Base-by-base conservation (phyloP, 2,329 filamentous ascomycete species). In the Ascochyta lentis region DNA sequence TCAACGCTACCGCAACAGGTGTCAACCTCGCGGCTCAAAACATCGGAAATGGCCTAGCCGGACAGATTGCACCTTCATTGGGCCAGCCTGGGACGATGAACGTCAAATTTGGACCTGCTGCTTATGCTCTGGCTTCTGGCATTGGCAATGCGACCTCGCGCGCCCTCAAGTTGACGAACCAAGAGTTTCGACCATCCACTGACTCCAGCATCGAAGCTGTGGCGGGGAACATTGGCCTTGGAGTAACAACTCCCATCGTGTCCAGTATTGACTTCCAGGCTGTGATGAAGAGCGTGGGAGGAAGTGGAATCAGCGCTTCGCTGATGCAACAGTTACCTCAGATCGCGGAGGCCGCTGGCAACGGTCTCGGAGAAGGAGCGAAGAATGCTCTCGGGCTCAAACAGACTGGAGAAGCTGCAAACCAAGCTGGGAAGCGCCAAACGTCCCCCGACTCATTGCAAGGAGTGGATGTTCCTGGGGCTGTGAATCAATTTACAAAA, bases 191-290 rank as follows among this genome's bases (percentile, higher is more conserved):
- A 13, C 69, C 69, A 3, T 56, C 59, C 0, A 61, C 62, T 13
- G 55, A 40, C 15, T 55, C 58, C 3, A 60, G 59, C 27, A 54
- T 71, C n/a, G 60, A 61, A 43, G 58, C 44, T 3, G 54, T 71
- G 12, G 67, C 68, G n/a, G 61, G 60, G 1, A 72, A 71, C 23
- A 34, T 72, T 27, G 68, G 69, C 1, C 60, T 72, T 2, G 69
- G 69, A 3, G 24, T 71, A 8, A 56, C 66, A 1, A 54, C 45
- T 12, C 68, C 69, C 3, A 67, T 72, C 19, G 60, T 63, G 3
- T 61, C 61, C 6, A 69, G 59, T 10, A 64, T 67, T 26, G 56
- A 68, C 19, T 45, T 69, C 19, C 56, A 61, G 34, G 52, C 58
- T 3, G 40, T 66, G 16, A 41, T 70, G 34, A 59, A 41, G n/a